A percentile compares a stretch with the other conserved stretches of the same genome.
phyloP scores from a whole-genome alignment of 1,284 basidiomycete genomes.

The Ustilago curta region DNA sequence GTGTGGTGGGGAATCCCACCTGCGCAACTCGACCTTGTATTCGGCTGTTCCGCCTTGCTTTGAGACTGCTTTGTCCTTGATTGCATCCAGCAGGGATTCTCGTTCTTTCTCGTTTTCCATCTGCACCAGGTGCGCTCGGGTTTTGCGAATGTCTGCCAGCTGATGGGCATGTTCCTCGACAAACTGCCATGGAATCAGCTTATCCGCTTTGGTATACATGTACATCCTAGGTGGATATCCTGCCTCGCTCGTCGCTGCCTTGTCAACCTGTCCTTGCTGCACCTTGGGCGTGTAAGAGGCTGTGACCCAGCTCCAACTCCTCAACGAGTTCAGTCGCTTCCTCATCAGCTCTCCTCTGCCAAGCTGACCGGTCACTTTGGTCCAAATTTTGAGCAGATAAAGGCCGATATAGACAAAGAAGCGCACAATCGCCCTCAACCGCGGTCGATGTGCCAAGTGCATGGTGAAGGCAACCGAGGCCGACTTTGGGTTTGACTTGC shows the following conservation, averaged over 20 bases:
- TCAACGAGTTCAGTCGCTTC: conserved; percentile 42
- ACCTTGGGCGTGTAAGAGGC: conserved; percentile 20
- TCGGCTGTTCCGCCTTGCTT: neutral
- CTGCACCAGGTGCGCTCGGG: conserved; percentile 27
- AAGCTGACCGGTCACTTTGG: conserved; percentile 32
- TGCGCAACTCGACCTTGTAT: conserved; percentile 44
- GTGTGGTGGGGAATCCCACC: conserved; percentile 58
- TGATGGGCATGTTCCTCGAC: conserved; percentile 58
- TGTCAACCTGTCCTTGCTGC: neutral
- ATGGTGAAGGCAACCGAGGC: conserved; percentile 57
- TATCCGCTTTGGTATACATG: conserved; percentile 58
- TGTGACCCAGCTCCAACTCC: conserved; percentile 53
- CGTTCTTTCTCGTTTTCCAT: conserved; percentile 36
- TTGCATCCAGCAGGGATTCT: conserved; percentile 6
- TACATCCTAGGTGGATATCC: conserved; percentile 56
- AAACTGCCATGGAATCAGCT: conserved; percentile 53
- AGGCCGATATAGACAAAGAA: conserved; percentile 42
- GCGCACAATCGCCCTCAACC: conserved; percentile 33
- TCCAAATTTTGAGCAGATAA: conserved; percentile 38
- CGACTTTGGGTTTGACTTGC: conserved; percentile 44
- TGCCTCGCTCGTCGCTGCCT: conserved; percentile 2
- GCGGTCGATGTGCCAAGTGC: conserved; percentile 48
- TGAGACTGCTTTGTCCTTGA: neutral
- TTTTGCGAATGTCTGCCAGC: conserved; percentile 22
- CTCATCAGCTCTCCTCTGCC: conserved; percentile 49